Evolutionary conservation across 768 basidiomycete species (phyloP).

Genomic region (Naganishia friedmannii): DNA sequence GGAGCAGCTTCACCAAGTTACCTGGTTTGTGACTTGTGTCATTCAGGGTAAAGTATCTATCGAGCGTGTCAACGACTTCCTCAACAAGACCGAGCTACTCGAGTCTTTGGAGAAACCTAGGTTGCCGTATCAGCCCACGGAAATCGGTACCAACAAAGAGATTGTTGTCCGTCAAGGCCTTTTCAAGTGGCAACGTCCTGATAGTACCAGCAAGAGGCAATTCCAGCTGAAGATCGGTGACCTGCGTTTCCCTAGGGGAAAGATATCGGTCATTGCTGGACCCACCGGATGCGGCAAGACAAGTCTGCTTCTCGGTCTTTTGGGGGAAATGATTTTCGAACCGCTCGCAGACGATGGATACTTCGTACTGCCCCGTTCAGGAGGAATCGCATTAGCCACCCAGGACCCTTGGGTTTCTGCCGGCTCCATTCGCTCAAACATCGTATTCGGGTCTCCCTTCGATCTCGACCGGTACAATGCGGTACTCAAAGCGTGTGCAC

Average conservation of each 20-base stretch:
- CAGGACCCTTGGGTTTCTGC: conserved; percentile 86
- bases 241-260: conserved; percentile 51
- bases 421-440: conserved; percentile 59
- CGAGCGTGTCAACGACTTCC: conserved; percentile 59
- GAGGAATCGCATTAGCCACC: conserved; percentile 73
- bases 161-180: conserved; percentile 37
- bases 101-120: conserved; percentile 24
- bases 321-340: conserved; percentile 54
- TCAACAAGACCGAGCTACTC: conserved; percentile 53
- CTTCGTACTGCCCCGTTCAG: conserved; percentile 66
- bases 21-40: conserved; percentile 14
- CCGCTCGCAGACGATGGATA: conserved; percentile 57
- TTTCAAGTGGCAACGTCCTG: conserved; percentile 55
- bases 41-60: conserved; percentile 62
- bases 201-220: conserved; percentile 37
- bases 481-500: conserved; percentile 50
- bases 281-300: conserved; percentile 53
- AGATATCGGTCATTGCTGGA: conserved; percentile 53
- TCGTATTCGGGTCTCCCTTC: conserved; percentile 56
- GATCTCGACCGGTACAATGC: conserved; percentile 56
- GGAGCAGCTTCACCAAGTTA: conserved; percentile 51
- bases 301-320: conserved; percentile 41
- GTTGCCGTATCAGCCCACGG: conserved; percentile 39
- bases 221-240: conserved; percentile 51
- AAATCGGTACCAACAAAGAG: conserved; percentile 27